phyloP scores from a whole-genome alignment of 2,329 filamentous ascomycete species.

The Exophiala spinifera region DNA sequence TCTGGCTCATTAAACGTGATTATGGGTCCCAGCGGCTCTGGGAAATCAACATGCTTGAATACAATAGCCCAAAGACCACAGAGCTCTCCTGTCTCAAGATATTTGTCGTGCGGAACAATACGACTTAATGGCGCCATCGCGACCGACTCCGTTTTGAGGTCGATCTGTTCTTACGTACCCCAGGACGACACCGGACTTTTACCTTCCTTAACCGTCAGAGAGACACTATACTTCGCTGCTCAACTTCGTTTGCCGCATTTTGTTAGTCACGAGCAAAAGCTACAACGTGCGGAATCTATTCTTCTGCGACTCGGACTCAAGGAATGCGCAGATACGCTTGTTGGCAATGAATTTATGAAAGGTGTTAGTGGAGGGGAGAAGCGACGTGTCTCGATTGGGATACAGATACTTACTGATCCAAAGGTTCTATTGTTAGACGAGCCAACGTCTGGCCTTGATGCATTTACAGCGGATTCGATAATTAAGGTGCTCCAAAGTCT shows the following conservation, averaged over 20 bases:
- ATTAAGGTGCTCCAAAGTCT: conserved; percentile 68
- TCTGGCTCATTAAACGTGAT: conserved; percentile 70
- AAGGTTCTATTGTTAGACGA: conserved; percentile 81
- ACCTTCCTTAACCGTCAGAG: conserved; percentile 73
- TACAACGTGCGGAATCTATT: conserved; percentile 63
- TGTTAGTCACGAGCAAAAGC: conserved; percentile 57
- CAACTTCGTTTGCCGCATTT: conserved; percentile 58
- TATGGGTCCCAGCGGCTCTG: conserved; percentile 75
- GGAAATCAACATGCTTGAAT: conserved; percentile 73
- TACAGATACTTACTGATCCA: conserved; percentile 75
- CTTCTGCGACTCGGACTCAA: conserved; percentile 70
- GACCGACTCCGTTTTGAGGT: conserved; percentile 59
- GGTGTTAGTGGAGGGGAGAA: conserved; percentile 85
- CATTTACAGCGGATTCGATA: conserved; percentile 71
- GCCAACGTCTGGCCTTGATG: conserved; percentile 79
- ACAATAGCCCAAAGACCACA: conserved; percentile 67
- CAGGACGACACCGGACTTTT: conserved; percentile 80
- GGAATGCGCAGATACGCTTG: conserved; percentile 65
- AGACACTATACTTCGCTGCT: conserved; percentile 76
- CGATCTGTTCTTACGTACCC: conserved; percentile 74
- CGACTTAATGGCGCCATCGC: conserved; percentile 68
- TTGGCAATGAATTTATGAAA: conserved; percentile 78
- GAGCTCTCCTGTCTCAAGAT: conserved; percentile 60
- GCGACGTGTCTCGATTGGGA: conserved; percentile 72
- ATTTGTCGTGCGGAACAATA: conserved; percentile 60